Base-by-base conservation (phyloP, 2,329 filamentous ascomycete genomes). In the Mycocentrospora acerina region DNA sequence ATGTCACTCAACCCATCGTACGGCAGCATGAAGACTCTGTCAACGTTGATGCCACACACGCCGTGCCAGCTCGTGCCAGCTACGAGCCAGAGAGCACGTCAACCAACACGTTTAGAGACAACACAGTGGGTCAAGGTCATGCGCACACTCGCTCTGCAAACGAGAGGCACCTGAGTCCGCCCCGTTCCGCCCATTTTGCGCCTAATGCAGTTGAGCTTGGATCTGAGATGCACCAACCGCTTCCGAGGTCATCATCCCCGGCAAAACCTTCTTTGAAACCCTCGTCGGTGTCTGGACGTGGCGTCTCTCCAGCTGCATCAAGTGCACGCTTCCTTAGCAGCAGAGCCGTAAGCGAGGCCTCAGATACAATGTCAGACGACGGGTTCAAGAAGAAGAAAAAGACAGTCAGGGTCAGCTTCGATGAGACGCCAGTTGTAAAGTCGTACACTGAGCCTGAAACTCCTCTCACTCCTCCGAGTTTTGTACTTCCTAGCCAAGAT, bases 231-330 rank as follows among this genome's bases (percentile, higher is more conserved):
- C 86, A 90, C 57, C 77, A 81, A 37, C 87, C 86, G 5, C 82
- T 85, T 15, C 73, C 81, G 19, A 77, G 87, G 32, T 88, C 86
- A 4, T 71, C 86, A 9, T 90, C 86, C 0, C 87, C 87, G 8
- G 81, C 82, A 30, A 91, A 91, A 62, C 89, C 86, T 1, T 86
- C 86, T 2, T 59, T 90, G 46, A 90, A 90, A 60, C 74, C 82
- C 19, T 74, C 72, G 2, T 81, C 79, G 2, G 73, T 77, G 1
- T 73, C 71, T 0, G 47, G 70, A 9, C 62, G 72, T 13, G 66
- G 61, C 7, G 60, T 49, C 25, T 75, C 72, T 13, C 73, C 40
- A 57, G 77, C 54, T 71, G 75, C 47, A 54, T 71, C 24, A 76
- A 81, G 37, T 74, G 81, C 31, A 69, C 76, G 31, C 70, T 75